These are phyloP conservation scores for Knufia petricola DNA, from an alignment of 2,329 filamentous ascomycete species.

Conservation along the genomic window DNA sequence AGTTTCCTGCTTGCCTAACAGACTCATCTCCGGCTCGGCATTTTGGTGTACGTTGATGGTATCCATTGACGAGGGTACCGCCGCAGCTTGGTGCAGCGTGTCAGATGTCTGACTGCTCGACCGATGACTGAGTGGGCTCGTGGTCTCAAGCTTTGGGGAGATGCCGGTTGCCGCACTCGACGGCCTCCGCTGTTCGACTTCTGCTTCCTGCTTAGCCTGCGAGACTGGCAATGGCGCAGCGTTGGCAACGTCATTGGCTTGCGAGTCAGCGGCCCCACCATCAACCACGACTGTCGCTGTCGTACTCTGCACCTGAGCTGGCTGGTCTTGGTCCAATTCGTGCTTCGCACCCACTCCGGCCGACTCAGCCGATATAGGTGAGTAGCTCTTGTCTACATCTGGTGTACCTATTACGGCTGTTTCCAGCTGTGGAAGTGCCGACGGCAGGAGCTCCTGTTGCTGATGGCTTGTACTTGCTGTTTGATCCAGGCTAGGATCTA, in stretches of 20 bases:
- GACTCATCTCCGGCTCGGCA: neutral
- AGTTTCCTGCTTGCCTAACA: constrained; percentile 3
- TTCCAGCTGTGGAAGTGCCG: constrained; percentile 1
- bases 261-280: neutral
- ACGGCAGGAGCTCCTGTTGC: neutral
- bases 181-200: constrained; percentile 11
- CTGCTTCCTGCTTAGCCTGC: neutral
- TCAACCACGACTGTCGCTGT: neutral
- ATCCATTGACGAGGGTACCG: neutral
- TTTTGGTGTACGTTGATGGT: too few species aligned
- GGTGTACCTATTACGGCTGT: constrained; percentile 2
- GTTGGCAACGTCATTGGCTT: neutral
- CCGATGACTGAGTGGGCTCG: constrained; percentile 12
- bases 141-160: constrained; percentile 11
- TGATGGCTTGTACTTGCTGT: neutral
- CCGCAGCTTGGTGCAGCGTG: neutral
- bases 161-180: constrained; percentile 15
- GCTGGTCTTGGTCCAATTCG: neutral
- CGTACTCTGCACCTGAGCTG: neutral
- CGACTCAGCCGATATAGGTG: neutral
- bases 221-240: neutral
- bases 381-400: constrained; percentile 8
- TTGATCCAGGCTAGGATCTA: constrained; percentile 5
- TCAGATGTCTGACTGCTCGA: constrained; percentile 21
- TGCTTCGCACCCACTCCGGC: neutral